Percentiles rank a stretch among this genome's conserved stretches.
Conservation (phyloP, 2,329 filamentous ascomycete species). For the Penicillium concentricum region DNA sequence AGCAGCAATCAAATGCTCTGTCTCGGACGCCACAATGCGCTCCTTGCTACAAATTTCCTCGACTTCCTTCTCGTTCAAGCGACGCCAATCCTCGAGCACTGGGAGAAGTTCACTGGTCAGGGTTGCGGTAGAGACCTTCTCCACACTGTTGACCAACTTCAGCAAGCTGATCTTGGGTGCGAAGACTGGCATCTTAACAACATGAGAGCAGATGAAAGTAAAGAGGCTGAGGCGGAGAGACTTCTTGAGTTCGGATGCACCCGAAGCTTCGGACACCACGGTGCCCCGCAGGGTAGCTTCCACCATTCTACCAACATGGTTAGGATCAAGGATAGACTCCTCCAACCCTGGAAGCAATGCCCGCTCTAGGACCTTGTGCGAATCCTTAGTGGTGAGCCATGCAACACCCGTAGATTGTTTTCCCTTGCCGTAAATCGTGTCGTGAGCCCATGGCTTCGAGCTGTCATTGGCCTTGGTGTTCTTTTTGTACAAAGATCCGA, state of each 20-base stretch:
- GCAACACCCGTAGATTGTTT: conserved; percentile 50
- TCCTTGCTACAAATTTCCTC: conserved; percentile 51
- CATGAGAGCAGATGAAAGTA: conserved; percentile 71
- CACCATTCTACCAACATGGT: conserved; percentile 66
- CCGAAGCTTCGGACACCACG: conserved; percentile 30
- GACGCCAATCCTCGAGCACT: conserved; percentile 67
- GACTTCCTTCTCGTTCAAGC: conserved; percentile 54
- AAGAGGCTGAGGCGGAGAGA: conserved; percentile 64
- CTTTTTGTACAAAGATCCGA: conserved; percentile 54
- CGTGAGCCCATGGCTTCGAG: conserved; percentile 58
- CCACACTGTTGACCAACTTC: conserved; percentile 68
- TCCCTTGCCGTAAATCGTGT: conserved; percentile 62
- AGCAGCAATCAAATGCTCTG: conserved; percentile 55
- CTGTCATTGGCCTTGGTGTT: conserved; percentile 43
- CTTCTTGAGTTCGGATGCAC: conserved; percentile 59
- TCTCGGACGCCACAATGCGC: conserved; percentile 46
- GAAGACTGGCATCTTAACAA: conserved; percentile 65
- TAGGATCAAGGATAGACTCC: conserved; percentile 78
- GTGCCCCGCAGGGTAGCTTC: conserved; percentile 59
- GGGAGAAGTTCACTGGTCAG: conserved; percentile 77
- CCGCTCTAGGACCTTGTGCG: conserved; percentile 61
- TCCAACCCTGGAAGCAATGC: conserved; percentile 75
- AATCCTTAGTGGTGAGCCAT: conserved; percentile 60
- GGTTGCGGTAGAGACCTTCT: conserved; percentile 68
- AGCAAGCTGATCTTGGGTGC: conserved; percentile 70